Evolutionary conservation across 441 rosid genomes (phyloP), one percentile per base, ranked within the genome.

Genomic region (Breynia disticha): DNA sequence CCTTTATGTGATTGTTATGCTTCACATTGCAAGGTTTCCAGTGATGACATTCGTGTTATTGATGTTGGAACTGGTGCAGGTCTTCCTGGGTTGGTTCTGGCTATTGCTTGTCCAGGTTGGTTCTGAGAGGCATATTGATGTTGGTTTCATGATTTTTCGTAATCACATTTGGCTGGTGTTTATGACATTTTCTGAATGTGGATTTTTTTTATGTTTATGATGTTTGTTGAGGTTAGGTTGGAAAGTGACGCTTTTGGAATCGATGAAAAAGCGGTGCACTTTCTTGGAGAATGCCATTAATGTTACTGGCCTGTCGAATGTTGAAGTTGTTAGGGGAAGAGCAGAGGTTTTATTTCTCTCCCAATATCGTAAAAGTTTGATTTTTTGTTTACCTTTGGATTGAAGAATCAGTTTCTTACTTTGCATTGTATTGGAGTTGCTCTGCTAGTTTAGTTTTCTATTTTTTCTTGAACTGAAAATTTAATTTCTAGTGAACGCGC

Each of bases 41-140:
- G 48, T 17, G 66, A 74, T 16, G 64, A 71, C 39, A 55, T 86
- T 52, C 78, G 56, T 1, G 59, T 91, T 15, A 76, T 91, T 44
- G 94, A 88, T 65, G 94, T 91, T 46, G 96, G 96, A 55, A 86
- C 73, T n/a, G 94, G 94, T 4, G 75, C 94, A 0, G 96, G 96
- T 21, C 91, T 87, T 71, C 96, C 96, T 19, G 98, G 98, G 9
- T 24, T 91, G 61, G 66, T 91, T 67, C 71, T 82, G 49, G 96
- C 98, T 28, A 78, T 87, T 60, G 94, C 89, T 21, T 62, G 84
- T 47, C 94, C 94, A 42, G 88, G 95, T 87, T 52, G 55, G 28
- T 48, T 48, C 16, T 46, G 7, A 28, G 17, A 11, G n/a, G n/a
- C 16, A 19, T 16, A 35, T 20, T 19, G 9, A 55, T 43, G 15